Conservation (phyloP, 768 basidiomycete genomes). For the Trichaptum fuscoviolaceum region DNA sequence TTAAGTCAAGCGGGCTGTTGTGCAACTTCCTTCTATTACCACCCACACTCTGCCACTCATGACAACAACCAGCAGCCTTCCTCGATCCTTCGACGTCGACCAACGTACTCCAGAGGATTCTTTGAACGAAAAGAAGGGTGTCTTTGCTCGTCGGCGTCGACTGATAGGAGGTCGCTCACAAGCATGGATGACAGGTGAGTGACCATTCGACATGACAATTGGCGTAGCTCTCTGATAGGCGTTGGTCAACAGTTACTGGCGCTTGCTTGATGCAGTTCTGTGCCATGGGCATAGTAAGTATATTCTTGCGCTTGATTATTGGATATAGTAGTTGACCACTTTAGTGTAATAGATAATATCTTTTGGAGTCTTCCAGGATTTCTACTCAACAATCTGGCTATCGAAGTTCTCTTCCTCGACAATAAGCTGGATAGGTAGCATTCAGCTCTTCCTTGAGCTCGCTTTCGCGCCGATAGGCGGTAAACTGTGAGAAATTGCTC, state of each 20-base stretch:
- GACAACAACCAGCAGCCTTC: neutral
- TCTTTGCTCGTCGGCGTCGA: neutral
- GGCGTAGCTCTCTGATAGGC: neutral
- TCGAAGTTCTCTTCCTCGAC: constrained; percentile 20
- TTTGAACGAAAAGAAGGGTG: neutral
- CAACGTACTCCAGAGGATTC: neutral
- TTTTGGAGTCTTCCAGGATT: constrained; percentile 24
- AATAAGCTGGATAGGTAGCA: constrained; percentile 26
- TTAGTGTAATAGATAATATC: neutral
- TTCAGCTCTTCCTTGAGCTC: constrained; percentile 19
- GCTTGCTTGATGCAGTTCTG: neutral
- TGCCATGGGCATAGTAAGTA: neutral
- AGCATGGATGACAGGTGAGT: neutral
- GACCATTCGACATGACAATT: neutral
- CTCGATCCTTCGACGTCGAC: neutral
- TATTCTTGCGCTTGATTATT: neutral
- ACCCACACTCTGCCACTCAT: neutral
- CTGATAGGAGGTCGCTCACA: neutral
- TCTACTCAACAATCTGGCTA: constrained; percentile 19
- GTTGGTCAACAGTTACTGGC: neutral
- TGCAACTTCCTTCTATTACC: neutral
- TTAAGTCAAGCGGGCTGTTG: neutral
- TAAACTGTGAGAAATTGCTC: neutral
- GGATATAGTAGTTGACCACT: neutral
- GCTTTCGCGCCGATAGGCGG: constrained; percentile 21